phyloP scores from a whole-genome alignment of 2,329 filamentous ascomycete genomes.

The Talaromyces sp. region DNA sequence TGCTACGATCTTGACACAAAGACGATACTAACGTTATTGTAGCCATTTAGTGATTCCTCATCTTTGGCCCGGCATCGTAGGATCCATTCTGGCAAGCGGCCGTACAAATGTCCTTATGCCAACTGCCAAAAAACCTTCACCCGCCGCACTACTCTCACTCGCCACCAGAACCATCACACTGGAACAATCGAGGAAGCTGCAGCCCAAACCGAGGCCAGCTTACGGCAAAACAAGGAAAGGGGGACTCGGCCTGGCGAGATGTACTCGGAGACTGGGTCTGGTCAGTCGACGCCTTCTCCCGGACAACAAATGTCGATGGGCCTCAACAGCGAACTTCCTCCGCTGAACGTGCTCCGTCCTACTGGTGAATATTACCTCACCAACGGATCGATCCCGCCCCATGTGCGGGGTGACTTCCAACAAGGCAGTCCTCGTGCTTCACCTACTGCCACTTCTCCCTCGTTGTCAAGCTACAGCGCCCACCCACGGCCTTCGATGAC shows the following conservation, averaged over 20 bases:
- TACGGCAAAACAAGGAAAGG: conserved; percentile 53
- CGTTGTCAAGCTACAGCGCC: conserved; percentile 54
- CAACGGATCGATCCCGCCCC: conserved; percentile 72
- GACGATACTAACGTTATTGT: conserved; percentile 9
- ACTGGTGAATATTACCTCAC: conserved; percentile 71
- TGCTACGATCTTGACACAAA: background rate
- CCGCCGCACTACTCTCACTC: conserved; percentile 85
- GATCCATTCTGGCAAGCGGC: conserved; percentile 91
- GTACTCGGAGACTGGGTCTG: conserved; percentile 41
- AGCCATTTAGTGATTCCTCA: conserved; percentile 96
- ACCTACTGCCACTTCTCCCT: conserved; percentile 60
- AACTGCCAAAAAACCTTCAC: conserved; percentile 99
- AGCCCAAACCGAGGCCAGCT: conserved; percentile 77
- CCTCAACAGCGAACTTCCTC: conserved; percentile 68
- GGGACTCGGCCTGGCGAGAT: conserved; percentile 31
- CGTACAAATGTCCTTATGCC: conserved; percentile 95
- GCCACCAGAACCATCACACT: conserved; percentile 93
- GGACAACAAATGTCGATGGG: conserved; percentile 78
- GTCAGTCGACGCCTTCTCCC: conserved; percentile 69
- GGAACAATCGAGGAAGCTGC: conserved; percentile 93
- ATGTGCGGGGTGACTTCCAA: conserved; percentile 71
- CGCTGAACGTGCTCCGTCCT: conserved; percentile 64
- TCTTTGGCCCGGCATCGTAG: conserved; percentile 88
- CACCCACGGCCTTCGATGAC: conserved; percentile 59
- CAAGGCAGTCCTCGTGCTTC: conserved; percentile 64